These are phyloP conservation scores for Acer negundo DNA, from an alignment of 345 rosid genomes.

Conservation along the genomic window DNA sequence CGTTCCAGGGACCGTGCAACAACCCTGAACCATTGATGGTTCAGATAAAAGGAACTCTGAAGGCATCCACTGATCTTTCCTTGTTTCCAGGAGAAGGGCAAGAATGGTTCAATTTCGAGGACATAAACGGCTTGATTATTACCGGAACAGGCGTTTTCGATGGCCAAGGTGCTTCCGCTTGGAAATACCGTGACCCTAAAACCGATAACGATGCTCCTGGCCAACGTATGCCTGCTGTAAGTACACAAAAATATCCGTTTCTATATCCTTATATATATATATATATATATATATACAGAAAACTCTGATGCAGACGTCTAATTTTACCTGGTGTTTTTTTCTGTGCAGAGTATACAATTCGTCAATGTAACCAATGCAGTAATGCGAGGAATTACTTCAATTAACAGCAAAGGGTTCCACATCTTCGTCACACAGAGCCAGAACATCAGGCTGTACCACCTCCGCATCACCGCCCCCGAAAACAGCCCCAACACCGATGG, in stretches of 20 bases:
- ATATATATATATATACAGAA: no score
- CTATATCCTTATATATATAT: no score
- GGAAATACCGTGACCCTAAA: constrained; percentile 40
- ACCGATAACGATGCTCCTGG: neutral
- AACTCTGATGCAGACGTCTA: no score
- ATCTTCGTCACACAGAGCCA: constrained; percentile 34
- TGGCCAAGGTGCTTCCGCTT: constrained; percentile 60
- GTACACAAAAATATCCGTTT: neutral
- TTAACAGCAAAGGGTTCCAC: constrained; percentile 75
- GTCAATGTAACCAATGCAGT: constrained; percentile 31
- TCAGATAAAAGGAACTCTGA: constrained; percentile 40
- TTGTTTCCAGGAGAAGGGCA: constrained; percentile 24
- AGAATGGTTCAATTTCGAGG: constrained; percentile 58
- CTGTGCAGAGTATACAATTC: constrained; percentile 45
- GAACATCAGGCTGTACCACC: constrained; percentile 30
- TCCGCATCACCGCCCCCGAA: constrained; percentile 42
- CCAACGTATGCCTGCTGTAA: constrained; percentile 36
- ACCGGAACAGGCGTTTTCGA: constrained; percentile 62
- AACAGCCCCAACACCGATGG: constrained; percentile 75
- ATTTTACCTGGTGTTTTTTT: no score
- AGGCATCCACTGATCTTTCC: constrained; percentile 34
- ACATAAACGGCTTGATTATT: constrained; percentile 39
- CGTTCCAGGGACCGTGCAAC: constrained; percentile 50
- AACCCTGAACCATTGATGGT: constrained; percentile 32
- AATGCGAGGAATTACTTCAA: constrained; percentile 41